Base-by-base conservation (phyloP, 2,329 filamentous ascomycete species). In the Westerdykella aurantiaca region DNA sequence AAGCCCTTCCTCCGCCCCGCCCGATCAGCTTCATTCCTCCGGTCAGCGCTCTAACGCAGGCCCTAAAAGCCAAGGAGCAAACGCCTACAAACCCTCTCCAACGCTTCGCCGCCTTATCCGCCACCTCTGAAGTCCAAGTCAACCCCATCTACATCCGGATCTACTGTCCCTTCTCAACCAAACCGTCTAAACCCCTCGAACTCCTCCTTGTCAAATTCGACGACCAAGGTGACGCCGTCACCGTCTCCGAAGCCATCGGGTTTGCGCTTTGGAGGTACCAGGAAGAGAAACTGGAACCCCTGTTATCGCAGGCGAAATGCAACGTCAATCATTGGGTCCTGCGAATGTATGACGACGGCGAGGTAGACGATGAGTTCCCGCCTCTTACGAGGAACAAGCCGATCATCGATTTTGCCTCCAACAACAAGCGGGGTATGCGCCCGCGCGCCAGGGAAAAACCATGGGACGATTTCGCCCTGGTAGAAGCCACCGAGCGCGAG, bases 351-450 rank as follows among this genome's bases (percentile, higher is more conserved):
- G 81, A 93, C 60, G 86, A 87, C 44, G 88, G 85, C 39, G 87
- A 93, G 58, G 82, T 91, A 1, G 87, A 94, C 53, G 85, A 88
- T 51, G 88, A 93, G 58, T 93, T 93, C 51, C 86, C 86, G 25
- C 82, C 87, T 0, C 73, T 93, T 34, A 83, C 86, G 45, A 77
- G 87, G 31, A 87, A 80, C 17, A 85, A 85, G 56, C 78, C 82
- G 2, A 74, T 93, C n/a, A 80, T 79, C 5, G 82, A 87, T 16
- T 93, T 91, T 56, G 88, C 86, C 0, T 82, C 78, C 6, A 86
- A 85, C 48, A 90, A 91, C 61, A 89, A 88, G 60, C 76, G 81
- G 43, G 83, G 77, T 22, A 77, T 73, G 41, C 72, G 80, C 42
- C 74, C 77, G 48, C 75, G 86, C 43, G 80, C 84, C 46, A 83